These are phyloP conservation scores for Phialocephala sp. DNA, from an alignment of 2,329 filamentous ascomycete species.

Conservation along the genomic window DNA sequence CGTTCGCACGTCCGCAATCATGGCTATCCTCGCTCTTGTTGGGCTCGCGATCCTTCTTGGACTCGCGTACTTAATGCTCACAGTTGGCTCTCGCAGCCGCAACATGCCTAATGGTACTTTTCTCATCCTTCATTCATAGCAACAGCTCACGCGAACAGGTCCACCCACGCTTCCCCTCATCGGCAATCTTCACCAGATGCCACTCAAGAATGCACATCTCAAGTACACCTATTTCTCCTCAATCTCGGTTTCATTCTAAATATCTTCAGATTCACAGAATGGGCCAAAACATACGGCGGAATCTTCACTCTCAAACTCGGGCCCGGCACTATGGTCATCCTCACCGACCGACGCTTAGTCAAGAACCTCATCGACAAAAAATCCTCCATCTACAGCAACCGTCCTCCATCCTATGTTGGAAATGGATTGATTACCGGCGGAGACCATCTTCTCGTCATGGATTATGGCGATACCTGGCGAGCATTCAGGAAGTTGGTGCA, in stretches of 20 bases:
- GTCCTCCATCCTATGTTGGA: constrained; percentile 50
- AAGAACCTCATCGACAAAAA: constrained; percentile 32
- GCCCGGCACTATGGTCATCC: constrained; percentile 22
- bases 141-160: constrained; percentile 17
- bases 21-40: constrained; percentile 11
- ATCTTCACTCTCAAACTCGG: constrained; percentile 43
- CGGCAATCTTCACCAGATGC: constrained; percentile 33
- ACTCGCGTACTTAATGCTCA: constrained; percentile 11
- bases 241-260: constrained; percentile 6
- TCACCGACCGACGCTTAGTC: constrained; percentile 21
- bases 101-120: constrained; percentile 18
- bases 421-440: constrained; percentile 51
- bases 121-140: background rate
- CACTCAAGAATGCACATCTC: constrained; percentile 39
- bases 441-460: constrained; percentile 54
- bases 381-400: constrained; percentile 42
- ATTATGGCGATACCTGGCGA: constrained; percentile 53
- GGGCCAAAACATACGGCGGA: constrained; percentile 50
- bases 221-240: constrained; percentile 30
- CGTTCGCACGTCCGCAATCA: background rate
- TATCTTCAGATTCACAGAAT: constrained; percentile 48
- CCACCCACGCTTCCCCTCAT: constrained; percentile 32
- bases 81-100: constrained; percentile 14
- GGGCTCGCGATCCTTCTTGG: constrained; percentile 8
- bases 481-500: constrained; percentile 53